Conservation (phyloP, 768 basidiomycete genomes). For the Chalciporus sphaerocephalus region DNA sequence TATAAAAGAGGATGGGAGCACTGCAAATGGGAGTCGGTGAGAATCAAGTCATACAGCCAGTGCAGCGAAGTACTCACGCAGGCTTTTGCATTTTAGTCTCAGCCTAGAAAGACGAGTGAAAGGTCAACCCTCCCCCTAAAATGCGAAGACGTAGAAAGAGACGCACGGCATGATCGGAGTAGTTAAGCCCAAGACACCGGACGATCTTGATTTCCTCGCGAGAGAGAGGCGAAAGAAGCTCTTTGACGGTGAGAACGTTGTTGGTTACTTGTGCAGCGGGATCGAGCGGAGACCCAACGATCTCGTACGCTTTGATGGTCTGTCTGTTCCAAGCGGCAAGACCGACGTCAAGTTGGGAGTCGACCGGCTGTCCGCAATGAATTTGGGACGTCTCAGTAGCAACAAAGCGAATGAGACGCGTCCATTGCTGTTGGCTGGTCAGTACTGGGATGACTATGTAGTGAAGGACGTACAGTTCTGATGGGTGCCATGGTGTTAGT, state of each 20-base stretch:
- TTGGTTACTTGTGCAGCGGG: constrained; percentile 59
- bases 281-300: constrained; percentile 66
- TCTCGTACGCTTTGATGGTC: constrained; percentile 65
- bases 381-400: constrained; percentile 69
- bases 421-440: constrained; percentile 44
- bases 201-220: constrained; percentile 64
- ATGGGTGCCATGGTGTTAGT: constrained; percentile 50
- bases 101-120: constrained; percentile 37
- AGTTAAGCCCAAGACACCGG: constrained; percentile 77
- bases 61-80: constrained; percentile 38
- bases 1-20: constrained; percentile 75
- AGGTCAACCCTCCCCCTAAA: not conserved
- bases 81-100: constrained; percentile 65
- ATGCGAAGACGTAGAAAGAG: not conserved
- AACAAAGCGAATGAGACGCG: constrained; percentile 76
- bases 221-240: constrained; percentile 65
- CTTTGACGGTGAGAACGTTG: constrained; percentile 63
- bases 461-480: constrained; percentile 42
- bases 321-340: constrained; percentile 48
- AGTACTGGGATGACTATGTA: not conserved
- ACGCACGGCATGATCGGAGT: constrained; percentile 76
- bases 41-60: not conserved
- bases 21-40: constrained; percentile 29
- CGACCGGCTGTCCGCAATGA: constrained; percentile 75
- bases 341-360: constrained; percentile 65